Base-by-base conservation (phyloP, 495 filamentous ascomycete species). In the Clohesyomyces aquaticus region DNA sequence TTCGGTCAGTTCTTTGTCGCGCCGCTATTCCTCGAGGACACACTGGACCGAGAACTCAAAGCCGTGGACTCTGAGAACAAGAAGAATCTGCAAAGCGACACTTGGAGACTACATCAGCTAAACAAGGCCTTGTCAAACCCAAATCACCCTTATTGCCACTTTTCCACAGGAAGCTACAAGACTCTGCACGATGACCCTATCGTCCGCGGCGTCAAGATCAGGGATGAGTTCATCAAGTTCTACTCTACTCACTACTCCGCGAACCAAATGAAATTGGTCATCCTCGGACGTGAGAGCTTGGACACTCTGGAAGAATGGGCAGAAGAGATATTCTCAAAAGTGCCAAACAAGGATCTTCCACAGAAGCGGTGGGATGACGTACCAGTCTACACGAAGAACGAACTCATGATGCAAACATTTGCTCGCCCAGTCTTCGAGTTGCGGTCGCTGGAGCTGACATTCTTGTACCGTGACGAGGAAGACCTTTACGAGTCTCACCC, bases 61-160 rank as follows among this genome's bases (percentile, higher is more conserved):
- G 94, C 94, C 19, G 94, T 99, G 19, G 94, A 99, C 76, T 98
- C 94, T 0, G 94, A 99, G 73, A 96, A 98, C 77, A 99, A 99
- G 82, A 98, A 99, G 81, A 99, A 99, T 66, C 83, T 99, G 23
- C 94, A 99, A 77, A 96, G 84, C 75, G 94, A 99, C 73, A 79
- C 84, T 61, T 99, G 95, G 95, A 87, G 94, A 21, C 76, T 96
- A 61, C 86, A 93, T 75, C 94, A 99, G 73, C 81, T 99, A 28
- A 90, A 90, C 71, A 97, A 96, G 76, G 88, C 90, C 1, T 78
- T 95, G 11, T 92, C 93, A 23, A 99, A 93, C 75, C 85, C 88
- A 3, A 86, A 87, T 41, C 95, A 98, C 71, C 94, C 94, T n/a
- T 96, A 90, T 71, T 88, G 88, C 73, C 90, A 96, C 72, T 99